Conservation (phyloP, 2,329 filamentous ascomycete genomes). For the Bipolaris zeicola region DNA sequence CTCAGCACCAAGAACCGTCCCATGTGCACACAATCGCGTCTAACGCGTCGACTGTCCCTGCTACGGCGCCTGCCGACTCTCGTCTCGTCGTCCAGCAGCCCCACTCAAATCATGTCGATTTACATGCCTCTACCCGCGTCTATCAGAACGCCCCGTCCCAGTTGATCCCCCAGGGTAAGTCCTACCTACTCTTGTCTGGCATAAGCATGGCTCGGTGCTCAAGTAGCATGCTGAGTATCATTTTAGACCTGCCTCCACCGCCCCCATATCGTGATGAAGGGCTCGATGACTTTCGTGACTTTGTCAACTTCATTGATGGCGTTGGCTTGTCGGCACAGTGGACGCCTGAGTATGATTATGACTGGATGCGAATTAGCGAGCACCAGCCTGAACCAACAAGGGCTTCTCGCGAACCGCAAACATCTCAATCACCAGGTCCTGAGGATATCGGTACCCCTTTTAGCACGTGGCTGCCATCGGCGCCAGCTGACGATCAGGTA, state of each 20-base stretch:
- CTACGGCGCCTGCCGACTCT: not conserved
- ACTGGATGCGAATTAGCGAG: constrained; percentile 32
- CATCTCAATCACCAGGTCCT: constrained; percentile 21
- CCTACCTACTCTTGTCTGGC: not conserved
- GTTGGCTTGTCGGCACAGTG: constrained; percentile 39
- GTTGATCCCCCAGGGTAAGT: constrained; percentile 22
- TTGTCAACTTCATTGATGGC: constrained; percentile 43
- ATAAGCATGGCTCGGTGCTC: not conserved
- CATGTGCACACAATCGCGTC: constrained; percentile 3
- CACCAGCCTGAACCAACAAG: constrained; percentile 25
- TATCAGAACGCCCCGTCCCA: constrained; percentile 22
- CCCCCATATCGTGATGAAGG: constrained; percentile 29
- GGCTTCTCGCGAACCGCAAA: constrained; percentile 25
- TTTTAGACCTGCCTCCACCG: constrained; percentile 12
- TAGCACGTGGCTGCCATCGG: constrained; percentile 40
- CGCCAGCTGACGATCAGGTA: constrained; percentile 36
- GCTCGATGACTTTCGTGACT: constrained; percentile 40
- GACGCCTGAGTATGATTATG: constrained; percentile 40
- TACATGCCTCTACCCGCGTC: constrained; percentile 15
- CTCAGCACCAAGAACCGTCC: not conserved
- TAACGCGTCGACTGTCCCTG: constrained; percentile 1
- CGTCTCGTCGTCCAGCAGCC: constrained; percentile 11
- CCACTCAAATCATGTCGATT: constrained; percentile 16
- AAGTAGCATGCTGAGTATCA: not conserved
- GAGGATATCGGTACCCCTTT: constrained; percentile 41